A percentile compares a stretch with the other conserved stretches of the same genome.
phyloP scores from a whole-genome alignment of 2,329 filamentous ascomycete species.

The Drechslera avenae region DNA sequence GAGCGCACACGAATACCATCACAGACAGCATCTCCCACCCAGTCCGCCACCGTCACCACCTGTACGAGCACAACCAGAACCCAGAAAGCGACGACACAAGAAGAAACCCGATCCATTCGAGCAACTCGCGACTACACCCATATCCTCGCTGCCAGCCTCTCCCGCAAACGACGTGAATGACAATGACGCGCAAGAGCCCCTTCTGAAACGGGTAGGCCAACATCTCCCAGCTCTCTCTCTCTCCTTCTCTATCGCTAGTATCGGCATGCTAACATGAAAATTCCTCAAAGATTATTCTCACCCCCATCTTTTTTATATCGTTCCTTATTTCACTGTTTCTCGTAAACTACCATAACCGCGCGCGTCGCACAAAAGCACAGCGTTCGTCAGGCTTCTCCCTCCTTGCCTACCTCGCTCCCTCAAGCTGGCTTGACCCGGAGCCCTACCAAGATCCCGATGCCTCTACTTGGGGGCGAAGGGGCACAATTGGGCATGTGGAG shows the following conservation, averaged over 20 bases:
- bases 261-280: not conserved
- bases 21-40: constrained; percentile 24
- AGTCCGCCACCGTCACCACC: constrained; percentile 40
- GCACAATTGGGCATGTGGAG: constrained; percentile 25
- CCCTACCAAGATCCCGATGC: constrained; percentile 51
- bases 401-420: constrained; percentile 30
- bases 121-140: constrained; percentile 32
- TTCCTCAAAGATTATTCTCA: constrained; percentile 57
- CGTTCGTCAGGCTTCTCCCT: constrained; percentile 27
- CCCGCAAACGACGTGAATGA: constrained; percentile 23
- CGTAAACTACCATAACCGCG: constrained; percentile 64
- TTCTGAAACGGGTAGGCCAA: constrained; percentile 32
- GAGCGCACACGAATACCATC: constrained; percentile 18
- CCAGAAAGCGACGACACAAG: constrained; percentile 25
- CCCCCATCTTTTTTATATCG: constrained; percentile 66
- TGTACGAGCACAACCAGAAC: not conserved
- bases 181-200: constrained; percentile 26
- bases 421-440: constrained; percentile 46
- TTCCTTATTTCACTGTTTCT: constrained; percentile 69
- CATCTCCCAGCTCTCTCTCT: not conserved
- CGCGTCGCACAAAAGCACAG: constrained; percentile 51
- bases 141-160: constrained; percentile 29
- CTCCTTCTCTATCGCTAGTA: not conserved
- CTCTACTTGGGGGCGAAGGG: constrained; percentile 31
- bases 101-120: constrained; percentile 41